Conservation (phyloP, 2,329 filamentous ascomycete species). For the Xylaria sp. region DNA sequence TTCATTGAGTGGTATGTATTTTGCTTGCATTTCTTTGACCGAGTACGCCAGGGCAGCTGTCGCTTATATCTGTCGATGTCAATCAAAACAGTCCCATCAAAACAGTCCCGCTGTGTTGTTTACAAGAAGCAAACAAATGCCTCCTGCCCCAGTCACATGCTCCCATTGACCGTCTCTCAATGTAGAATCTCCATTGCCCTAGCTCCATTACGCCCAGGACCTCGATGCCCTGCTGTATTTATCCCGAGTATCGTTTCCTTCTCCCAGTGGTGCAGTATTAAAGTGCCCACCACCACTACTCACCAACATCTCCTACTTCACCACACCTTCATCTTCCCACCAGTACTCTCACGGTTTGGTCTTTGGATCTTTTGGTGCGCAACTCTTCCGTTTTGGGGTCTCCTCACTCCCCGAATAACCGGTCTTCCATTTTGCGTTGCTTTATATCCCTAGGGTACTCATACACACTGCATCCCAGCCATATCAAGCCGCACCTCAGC, state of each 20-base stretch:
- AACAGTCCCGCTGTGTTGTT: neutral
- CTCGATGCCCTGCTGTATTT: conserved; percentile 2
- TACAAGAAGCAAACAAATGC: conserved; percentile 18
- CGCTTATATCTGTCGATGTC: neutral
- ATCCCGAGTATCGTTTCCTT: neutral
- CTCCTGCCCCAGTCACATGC: neutral
- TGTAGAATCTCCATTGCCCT: neutral
- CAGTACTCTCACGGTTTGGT: neutral
- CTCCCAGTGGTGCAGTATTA: neutral
- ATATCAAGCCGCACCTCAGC: neutral
- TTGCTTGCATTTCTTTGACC: neutral
- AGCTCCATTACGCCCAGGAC: conserved; percentile 2
- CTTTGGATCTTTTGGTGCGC: conserved; percentile 11
- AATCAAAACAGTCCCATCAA: neutral
- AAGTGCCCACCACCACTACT: neutral
- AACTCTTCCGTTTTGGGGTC: neutral
- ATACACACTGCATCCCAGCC: neutral
- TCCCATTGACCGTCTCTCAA: neutral
- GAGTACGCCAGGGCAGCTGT: neutral
- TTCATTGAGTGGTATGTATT: neutral
- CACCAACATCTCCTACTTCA: neutral
- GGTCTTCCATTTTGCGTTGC: neutral
- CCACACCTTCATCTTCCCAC: conserved; percentile 3
- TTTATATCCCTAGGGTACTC: neutral
- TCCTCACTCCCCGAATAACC: neutral